Evolutionary conservation across 1,139 yeast genomes (phyloP), one percentile per base, ranked within the genome.

Genomic region (Geotrichum siamense): DNA sequence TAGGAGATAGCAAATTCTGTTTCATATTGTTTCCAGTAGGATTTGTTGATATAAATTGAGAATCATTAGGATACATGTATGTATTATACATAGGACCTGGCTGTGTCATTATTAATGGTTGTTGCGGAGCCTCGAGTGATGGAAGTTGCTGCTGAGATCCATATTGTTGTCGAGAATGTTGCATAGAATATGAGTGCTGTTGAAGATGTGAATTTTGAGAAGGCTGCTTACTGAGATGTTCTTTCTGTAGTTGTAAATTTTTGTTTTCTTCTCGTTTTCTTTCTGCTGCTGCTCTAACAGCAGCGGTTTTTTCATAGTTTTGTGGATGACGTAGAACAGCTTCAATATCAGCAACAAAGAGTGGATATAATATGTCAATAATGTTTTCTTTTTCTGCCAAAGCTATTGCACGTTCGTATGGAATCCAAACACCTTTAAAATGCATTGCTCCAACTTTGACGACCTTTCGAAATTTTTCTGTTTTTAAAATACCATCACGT

Each of bases 401-500:
- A 17, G 82, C 79, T 42, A 82, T 68, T 1, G 96, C 96, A 47
- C 96, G 70, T 51, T 87, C 96, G 62, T 84, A 85, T 1, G 97
- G 96, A 51, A 89, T 85, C 96, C 96, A 87, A 35, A 87, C 96
- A 43, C 96, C 97, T 63, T 87, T 87, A 56, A 87, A 70, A 62
- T 86, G 94, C 96, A 87, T 87, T 5, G 94, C 82, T 3, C 97
- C 97, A 53, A 84, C 82, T 63, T 87, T 87, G 44, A 87, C 94
- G 37, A 89, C 96, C 60, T 84, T 87, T 41, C 96, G 72, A 23
- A 78, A 76, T 57, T 83, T 82, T 62, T 87, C 96, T 48, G 83
- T 76, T 64, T 87, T 87, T 51, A 87, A 69, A 51, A 89, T 83
- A 9, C 96, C 96, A 63, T 87, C 97, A 53, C 97, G 72, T 52